phyloP scores from a whole-genome alignment of 257 asterid species.

The Cynanchum wilfordii region DNA sequence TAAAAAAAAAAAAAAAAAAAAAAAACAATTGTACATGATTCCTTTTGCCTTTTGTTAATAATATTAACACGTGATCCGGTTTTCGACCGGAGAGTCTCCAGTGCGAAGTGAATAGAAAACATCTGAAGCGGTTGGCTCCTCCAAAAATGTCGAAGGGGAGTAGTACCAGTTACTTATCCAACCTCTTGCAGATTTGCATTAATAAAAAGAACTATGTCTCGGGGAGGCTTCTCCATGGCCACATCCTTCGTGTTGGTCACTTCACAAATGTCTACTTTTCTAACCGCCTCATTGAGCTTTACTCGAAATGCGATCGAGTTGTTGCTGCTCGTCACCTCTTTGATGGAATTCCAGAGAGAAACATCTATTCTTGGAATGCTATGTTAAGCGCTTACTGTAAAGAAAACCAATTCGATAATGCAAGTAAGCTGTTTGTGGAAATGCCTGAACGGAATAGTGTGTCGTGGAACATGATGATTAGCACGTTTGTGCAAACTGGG shows the following conservation, averaged over 20 bases:
- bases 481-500: slow-evolving; percentile 47
- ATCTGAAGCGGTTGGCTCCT: too few species aligned
- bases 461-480: slow-evolving; percentile 63
- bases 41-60: too few species aligned
- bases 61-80: too few species aligned
- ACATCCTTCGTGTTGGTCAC: slow-evolving; percentile 35
- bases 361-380: slow-evolving; percentile 63
- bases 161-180: slow-evolving; percentile 29
- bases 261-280: slow-evolving; percentile 41
- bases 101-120: not conserved
- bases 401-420: slow-evolving; percentile 41
- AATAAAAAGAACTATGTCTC: slow-evolving; percentile 34
- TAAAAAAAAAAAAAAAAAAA: too few species aligned
- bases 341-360: slow-evolving; percentile 55
- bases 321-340: slow-evolving; percentile 49
- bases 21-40: too few species aligned
- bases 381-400: slow-evolving; percentile 55
- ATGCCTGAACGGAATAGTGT: slow-evolving; percentile 58
- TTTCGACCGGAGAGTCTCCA: too few species aligned
- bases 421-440: slow-evolving; percentile 39
- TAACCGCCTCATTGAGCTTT: slow-evolving; percentile 56
- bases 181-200: slow-evolving; percentile 42
- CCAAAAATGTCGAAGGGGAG: slow-evolving; percentile 36
- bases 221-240: slow-evolving; percentile 59
- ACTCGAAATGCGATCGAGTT: slow-evolving; percentile 49